A percentile compares a stretch with the other conserved stretches of the same genome.
Conservation (phyloP, 805 yeast genomes). For the Clavispora fructus region DNA sequence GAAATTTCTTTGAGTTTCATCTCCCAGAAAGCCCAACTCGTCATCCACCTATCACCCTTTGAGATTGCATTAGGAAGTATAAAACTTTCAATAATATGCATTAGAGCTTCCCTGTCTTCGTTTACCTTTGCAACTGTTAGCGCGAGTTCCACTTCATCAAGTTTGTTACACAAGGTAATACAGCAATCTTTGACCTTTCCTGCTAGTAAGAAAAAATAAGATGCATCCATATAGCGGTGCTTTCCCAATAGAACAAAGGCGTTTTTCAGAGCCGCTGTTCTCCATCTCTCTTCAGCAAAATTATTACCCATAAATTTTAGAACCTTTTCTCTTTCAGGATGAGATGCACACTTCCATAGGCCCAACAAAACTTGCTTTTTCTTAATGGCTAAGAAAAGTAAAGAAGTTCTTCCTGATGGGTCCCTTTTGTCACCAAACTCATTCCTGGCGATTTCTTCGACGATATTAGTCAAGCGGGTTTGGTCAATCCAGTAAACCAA, state of each 20-base stretch:
- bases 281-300: slow-evolving; percentile 73
- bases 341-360: slow-evolving; percentile 76
- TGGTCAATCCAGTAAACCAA: slow-evolving; percentile 61
- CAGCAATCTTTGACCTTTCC: slow-evolving; percentile 73
- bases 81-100: slow-evolving; percentile 42
- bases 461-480: slow-evolving; percentile 29
- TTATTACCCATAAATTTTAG: slow-evolving; percentile 71
- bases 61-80: slow-evolving; percentile 54
- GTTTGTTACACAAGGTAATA: slow-evolving; percentile 62
- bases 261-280: slow-evolving; percentile 82
- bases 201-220: slow-evolving; percentile 79
- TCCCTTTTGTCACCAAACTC: slow-evolving; percentile 62
- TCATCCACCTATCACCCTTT: slow-evolving; percentile 72
- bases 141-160: slow-evolving; percentile 69
- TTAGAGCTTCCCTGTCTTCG: slow-evolving; percentile 29
- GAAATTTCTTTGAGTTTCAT: slow-evolving; percentile 38
- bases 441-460: slow-evolving; percentile 69
- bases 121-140: slow-evolving; percentile 75
- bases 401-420: slow-evolving; percentile 63
- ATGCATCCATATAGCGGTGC: slow-evolving; percentile 83
- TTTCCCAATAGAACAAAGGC: slow-evolving; percentile 88
- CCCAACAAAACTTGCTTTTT: slow-evolving; percentile 75
- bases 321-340: slow-evolving; percentile 81
- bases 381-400: slow-evolving; percentile 71
- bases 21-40: slow-evolving; percentile 78